phyloP scores from a whole-genome alignment of 257 asterid species.

The Fraxinus pennsylvanica region DNA sequence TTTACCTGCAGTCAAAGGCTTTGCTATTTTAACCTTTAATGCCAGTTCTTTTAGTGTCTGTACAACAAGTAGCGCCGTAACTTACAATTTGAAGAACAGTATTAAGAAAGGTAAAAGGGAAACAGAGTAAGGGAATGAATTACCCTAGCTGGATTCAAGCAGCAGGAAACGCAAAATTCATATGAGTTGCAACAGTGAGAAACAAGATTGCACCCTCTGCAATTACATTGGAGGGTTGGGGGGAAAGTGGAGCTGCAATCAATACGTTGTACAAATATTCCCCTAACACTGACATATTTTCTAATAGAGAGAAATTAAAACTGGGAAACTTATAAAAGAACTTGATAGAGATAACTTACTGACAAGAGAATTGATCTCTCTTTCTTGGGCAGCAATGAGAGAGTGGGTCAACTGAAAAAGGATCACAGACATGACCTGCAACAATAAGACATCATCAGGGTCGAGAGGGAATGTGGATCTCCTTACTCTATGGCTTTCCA shows the following conservation, averaged over 20 bases:
- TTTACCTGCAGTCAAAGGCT: slow-evolving; percentile 78
- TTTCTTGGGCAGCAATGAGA: slow-evolving; percentile 67
- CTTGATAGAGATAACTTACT: slow-evolving; percentile 62
- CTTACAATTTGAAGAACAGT: slow-evolving; percentile 21
- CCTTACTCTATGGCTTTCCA: slow-evolving; percentile 5
- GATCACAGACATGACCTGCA: slow-evolving; percentile 86
- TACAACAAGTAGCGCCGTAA: slow-evolving; percentile 21
- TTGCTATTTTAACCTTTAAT: slow-evolving; percentile 63
- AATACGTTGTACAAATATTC: slow-evolving; percentile 13
- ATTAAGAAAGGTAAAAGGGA: not conserved
- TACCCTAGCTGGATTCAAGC: slow-evolving; percentile 82
- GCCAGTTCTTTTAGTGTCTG: slow-evolving; percentile 60
- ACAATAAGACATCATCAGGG: slow-evolving; percentile 26
- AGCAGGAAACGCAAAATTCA: slow-evolving; percentile 95
- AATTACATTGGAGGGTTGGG: slow-evolving; percentile 19
- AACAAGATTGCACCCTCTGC: slow-evolving; percentile 82
- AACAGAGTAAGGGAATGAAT: slow-evolving; percentile 14
- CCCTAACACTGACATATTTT: not conserved
- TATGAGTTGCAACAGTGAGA: slow-evolving; percentile 87
- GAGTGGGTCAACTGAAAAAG: slow-evolving; percentile 62
- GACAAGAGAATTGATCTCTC: slow-evolving; percentile 79
- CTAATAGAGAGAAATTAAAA: slow-evolving; percentile 3
- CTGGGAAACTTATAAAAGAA: not conserved
- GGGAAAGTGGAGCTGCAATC: slow-evolving; percentile 16
- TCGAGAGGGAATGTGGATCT: not conserved